A percentile compares a stretch with the other conserved stretches of the same genome.
These are phyloP conservation scores for Eucalyptus polybractea DNA, from an alignment of 345 rosid genomes.

Conservation along the genomic window DNA sequence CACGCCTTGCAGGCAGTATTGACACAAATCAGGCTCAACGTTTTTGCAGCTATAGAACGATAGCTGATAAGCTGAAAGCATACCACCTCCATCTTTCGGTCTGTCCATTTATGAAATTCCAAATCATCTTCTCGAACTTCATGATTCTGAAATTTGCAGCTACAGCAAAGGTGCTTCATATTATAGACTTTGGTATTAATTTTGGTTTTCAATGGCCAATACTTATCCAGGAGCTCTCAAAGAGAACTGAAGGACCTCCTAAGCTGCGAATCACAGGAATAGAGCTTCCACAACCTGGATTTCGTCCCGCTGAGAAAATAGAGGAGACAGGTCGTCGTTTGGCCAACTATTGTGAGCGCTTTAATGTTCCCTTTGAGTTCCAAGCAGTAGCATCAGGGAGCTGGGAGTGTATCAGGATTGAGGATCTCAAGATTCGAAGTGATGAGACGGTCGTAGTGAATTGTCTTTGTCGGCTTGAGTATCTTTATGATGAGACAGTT, in stretches of 20 bases:
- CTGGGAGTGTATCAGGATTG: conserved; percentile 66
- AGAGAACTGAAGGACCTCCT: conserved; percentile 31
- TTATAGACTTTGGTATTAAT: conserved; percentile 72
- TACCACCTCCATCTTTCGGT: conserved; percentile 36
- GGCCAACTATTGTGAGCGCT: conserved; percentile 55
- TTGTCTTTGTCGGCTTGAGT: conserved; percentile 20
- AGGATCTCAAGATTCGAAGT: conserved; percentile 50
- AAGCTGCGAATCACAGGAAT: conserved; percentile 77
- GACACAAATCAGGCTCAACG: conserved; percentile 11
- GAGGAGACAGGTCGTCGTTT: conserved; percentile 69
- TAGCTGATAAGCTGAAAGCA: conserved; percentile 52
- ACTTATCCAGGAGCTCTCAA: conserved; percentile 53
- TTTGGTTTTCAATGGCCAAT: conserved; percentile 93
- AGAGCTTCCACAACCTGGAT: conserved; percentile 70
- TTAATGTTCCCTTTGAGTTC: conserved; percentile 71
- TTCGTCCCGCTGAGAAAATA: conserved; percentile 53
- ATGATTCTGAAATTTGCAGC: conserved; percentile 36
- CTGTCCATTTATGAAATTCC: conserved; percentile 58
- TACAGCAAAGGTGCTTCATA: conserved; percentile 50
- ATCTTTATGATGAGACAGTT: conserved; percentile 61
- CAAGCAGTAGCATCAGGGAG: conserved; percentile 38
- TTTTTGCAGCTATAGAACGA: conserved; percentile 19
- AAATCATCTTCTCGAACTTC: conserved; percentile 37
- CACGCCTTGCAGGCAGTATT: conserved; percentile 47
- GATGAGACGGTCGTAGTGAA: conserved; percentile 61